Base-by-base conservation (phyloP, 306 rosid species). In the Fragaria iinumae region DNA sequence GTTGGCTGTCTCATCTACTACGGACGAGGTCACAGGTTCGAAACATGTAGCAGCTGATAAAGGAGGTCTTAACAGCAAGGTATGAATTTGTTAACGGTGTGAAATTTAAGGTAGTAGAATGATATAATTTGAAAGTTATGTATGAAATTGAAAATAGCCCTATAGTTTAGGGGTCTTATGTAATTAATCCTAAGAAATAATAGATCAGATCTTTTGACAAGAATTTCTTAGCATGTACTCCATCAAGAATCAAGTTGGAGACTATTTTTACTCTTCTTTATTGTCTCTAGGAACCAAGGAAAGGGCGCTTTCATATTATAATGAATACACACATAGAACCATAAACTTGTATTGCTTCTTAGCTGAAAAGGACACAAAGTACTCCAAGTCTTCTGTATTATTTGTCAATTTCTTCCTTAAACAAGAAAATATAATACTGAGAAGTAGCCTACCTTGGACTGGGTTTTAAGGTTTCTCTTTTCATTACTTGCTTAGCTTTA, bases 361-460 rank as follows among this genome's bases (percentile, higher is more conserved):
- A 16, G 38, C 74, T 48, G 34, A 77, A 72, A 76, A 77, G 73
- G 78, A 73, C 66, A 78, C 50, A 69, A 80, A 77, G 59, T 72
- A 80, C 41, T 72, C 74, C 76, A 76, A 72, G 53, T 69, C 68
- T 79, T 82, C 72, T 73, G 65, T 69, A 66, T 41, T 55, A 11
- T 77, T 69, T 76, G 77, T 56, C 69, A 3, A 65, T 80, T 80
- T 71, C 67, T 88, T 87, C 80, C 77, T 87, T 84, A 82, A 81
- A 77, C 72, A 5, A 83, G 80, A 21, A 63, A 79, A 64, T 74
- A 69, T 49, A 39, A 76, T 72, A 60, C 57, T 60, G 76, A 10
- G 84, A 76, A 77, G 77, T 76, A 77, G 81, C 87, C 80, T 84
- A 85, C 88, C 85, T 93, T 88, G 88, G 80, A 71, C 78, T 84